A percentile compares a stretch with the other conserved stretches of the same genome.
phyloP scores from a whole-genome alignment of 169 alveolate species.

The Cryptosporidium ubiquitum region DNA sequence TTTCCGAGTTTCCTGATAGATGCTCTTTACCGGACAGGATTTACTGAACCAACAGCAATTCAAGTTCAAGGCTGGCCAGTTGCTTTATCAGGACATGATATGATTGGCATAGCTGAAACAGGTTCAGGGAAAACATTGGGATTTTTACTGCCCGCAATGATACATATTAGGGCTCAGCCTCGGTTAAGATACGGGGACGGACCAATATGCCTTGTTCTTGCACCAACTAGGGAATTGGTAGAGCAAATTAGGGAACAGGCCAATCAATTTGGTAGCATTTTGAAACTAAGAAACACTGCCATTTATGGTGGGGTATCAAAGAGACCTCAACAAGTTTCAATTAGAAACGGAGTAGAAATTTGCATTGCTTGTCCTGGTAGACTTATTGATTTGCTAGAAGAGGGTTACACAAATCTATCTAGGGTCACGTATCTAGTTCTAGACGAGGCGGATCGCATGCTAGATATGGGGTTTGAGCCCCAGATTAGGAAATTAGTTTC shows the following conservation, averaged over 20 bases:
- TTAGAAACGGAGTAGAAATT: constrained; percentile 95
- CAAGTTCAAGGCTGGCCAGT: constrained; percentile 97
- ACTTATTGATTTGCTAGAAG: constrained; percentile 93
- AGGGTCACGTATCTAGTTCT: constrained; percentile 97
- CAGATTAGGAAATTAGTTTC: constrained; percentile 93
- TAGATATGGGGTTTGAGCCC: constrained; percentile 99
- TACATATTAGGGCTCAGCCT: constrained; percentile 93
- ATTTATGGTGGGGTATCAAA: constrained; percentile 97
- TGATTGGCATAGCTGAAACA: constrained; percentile 98
- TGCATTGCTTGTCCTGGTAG: constrained; percentile 97
- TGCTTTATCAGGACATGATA: constrained; percentile 93
- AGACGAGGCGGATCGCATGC: constrained; percentile 99
- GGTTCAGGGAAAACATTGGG: constrained; percentile 99
- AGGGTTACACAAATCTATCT: constrained; percentile 88
- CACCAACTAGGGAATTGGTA: constrained; percentile 99
- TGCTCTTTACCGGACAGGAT: constrained; percentile 86
- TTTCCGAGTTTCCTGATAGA: constrained; percentile 93
- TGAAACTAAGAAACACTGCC: constrained; percentile 85
- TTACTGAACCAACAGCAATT: constrained; percentile 94
- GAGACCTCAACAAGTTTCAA: constrained; percentile 85
- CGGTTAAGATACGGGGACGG: constrained; percentile 92
- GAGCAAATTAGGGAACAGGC: constrained; percentile 95
- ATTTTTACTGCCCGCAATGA: constrained; percentile 95
- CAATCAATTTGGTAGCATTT: constrained; percentile 86
- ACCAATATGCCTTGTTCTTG: constrained; percentile 96